Base-by-base conservation (phyloP, 305 asterid species). In the Salvia sclarea region DNA sequence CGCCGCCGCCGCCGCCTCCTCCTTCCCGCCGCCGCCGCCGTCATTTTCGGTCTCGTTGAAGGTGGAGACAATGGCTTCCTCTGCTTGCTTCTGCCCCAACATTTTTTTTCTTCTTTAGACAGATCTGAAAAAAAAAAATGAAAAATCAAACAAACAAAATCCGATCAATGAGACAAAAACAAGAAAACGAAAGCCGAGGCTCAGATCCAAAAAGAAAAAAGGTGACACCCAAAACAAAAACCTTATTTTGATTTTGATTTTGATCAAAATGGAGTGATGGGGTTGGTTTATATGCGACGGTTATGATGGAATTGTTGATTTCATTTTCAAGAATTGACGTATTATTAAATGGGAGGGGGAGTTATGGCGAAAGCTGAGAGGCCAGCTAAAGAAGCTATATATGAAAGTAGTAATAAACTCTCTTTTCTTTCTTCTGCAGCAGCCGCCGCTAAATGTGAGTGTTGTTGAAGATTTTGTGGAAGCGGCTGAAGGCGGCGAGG, bases 21-120 rank as follows among this genome's bases (percentile, higher is more conserved):
- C 77, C 67, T 75, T 68, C 0, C 72, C 81, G 33, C 69, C 76
- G 0, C 72, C 81, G 33, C 69, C 76, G 57, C 61, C 83, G 53
- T 83, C 88, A 40, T 79, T 66, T 16, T 88, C 97, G 1, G 80
- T 40, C 5, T 81, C 95, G 20, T 66, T 79, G 74, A 79, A 84
- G 74, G 31, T 83, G 64, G 96, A 74, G 72, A 88, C 96, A 73
- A 92, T 92, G 10, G 96, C 88, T 73, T 92, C 97, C 82, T 92
- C 98, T 78, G 90, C 93, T 84, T 85, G 98, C 88, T 88, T 92
- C 78, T 83, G 81, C 41, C 78, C 73, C 89, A 75, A 85, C 98
- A 92, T 92, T 85, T 33, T 75, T 62, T 25, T 71, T 44, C 73
- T 67, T 69, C 68, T 66, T 17, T 21, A 16, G 49, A 54, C 70